These are phyloP conservation scores for Moricandia arvensis DNA, from an alignment of 345 rosid species.

Conservation along the genomic window DNA sequence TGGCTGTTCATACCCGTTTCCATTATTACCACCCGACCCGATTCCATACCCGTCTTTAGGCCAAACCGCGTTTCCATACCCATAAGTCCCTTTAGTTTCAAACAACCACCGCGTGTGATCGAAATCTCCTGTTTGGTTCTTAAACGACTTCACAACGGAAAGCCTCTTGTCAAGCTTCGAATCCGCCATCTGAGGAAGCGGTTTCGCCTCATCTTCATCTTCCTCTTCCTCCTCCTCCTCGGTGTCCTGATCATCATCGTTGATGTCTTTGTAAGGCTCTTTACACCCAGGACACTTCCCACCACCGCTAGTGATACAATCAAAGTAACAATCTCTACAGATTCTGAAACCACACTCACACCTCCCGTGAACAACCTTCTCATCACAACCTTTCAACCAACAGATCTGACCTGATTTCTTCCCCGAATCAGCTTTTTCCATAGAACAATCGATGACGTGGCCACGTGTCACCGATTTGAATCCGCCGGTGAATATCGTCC, in stretches of 20 bases:
- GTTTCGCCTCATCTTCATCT: conserved; percentile 63
- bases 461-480: conserved; percentile 70
- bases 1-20: conserved; percentile 64
- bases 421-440: conserved; percentile 40
- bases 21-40: conserved; percentile 47
- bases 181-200: conserved; percentile 49
- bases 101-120: conserved; percentile 80
- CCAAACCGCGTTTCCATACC: conserved; percentile 81
- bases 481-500: conserved; percentile 68
- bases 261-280: conserved; percentile 58
- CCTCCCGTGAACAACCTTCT: conserved; percentile 49
- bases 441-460: conserved; percentile 56
- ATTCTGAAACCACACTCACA: conserved; percentile 73
- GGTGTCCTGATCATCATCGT: conserved; percentile 49
- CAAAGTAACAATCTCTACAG: conserved; percentile 67
- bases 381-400: conserved; percentile 74
- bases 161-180: conserved; percentile 62
- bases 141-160: conserved; percentile 68
- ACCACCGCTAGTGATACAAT: conserved; percentile 52
- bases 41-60: conserved; percentile 75
- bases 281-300: conserved; percentile 78
- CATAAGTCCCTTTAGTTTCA: conserved; percentile 82
- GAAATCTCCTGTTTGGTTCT: conserved; percentile 64
- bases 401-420: conserved; percentile 50
- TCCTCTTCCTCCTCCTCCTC: conserved; percentile 43